Evolutionary conservation across 2,329 filamentous ascomycete genomes (phyloP).

Genomic region (Aotearoamyces nothofagi): DNA sequence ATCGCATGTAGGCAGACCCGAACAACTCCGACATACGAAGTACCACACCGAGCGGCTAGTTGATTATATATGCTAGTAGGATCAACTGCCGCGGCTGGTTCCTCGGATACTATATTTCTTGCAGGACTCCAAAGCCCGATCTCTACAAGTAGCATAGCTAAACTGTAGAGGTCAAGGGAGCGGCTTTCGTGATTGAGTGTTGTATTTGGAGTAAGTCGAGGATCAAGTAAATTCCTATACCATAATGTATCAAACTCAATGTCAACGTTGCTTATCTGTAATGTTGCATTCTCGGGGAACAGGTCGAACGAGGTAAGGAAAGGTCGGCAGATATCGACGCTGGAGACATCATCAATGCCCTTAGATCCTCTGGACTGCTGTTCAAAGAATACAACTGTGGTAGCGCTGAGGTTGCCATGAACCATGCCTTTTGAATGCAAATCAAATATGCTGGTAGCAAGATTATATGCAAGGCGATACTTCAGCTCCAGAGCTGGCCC

Average conservation of each 20-base stretch:
- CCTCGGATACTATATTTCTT: conserved; percentile 16
- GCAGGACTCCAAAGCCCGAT: conserved; percentile 63
- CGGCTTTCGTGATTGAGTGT: conserved; percentile 38
- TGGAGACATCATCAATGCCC: conserved; percentile 10
- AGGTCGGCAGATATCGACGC: conserved; percentile 49
- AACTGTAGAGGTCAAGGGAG: conserved; percentile 53
- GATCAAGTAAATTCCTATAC: conserved; percentile 54
- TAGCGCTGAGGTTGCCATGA: conserved; percentile 55
- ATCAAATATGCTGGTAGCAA: conserved; percentile 58
- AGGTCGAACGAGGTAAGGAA: conserved; percentile 62
- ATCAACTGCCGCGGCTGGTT: conserved; percentile 12
- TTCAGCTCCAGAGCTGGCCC: conserved; percentile 61
- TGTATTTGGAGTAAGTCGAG: conserved; percentile 32
- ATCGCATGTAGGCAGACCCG: conserved; percentile 58
- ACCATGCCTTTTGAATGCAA: conserved; percentile 54
- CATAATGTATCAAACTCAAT: neutral
- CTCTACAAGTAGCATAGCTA: conserved; percentile 59
- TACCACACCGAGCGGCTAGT: conserved; percentile 43
- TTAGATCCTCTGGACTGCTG: conserved; percentile 10
- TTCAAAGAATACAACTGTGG: conserved; percentile 50
- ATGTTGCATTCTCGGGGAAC: conserved; percentile 34
- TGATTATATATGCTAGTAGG: conserved; percentile 12
- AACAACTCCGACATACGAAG: conserved; percentile 61
- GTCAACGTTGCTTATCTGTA: conserved; percentile 9
- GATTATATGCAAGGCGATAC: conserved; percentile 58